phyloP scores from a whole-genome alignment of 257 asterid species.

The Striga asiatica region DNA sequence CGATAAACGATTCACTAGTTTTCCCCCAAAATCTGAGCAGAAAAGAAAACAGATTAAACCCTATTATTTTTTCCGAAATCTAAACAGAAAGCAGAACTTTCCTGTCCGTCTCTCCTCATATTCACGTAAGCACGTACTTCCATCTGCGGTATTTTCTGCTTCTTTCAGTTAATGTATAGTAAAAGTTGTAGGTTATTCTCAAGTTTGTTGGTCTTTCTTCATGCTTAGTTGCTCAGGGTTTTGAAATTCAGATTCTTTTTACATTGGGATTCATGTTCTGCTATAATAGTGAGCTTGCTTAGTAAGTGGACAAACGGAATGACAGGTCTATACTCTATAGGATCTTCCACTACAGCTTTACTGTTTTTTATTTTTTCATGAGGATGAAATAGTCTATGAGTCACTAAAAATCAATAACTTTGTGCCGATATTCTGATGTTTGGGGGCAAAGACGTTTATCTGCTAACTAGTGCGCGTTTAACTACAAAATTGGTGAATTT shows the following conservation, averaged over 20 bases:
- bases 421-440: too few species aligned
- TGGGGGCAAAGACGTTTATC: too few species aligned
- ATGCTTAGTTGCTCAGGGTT: background rate
- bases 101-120: background rate
- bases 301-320: background rate
- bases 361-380: too few species aligned
- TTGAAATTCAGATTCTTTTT: background rate
- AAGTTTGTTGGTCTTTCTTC: background rate
- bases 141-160: background rate
- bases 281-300: background rate
- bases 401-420: too few species aligned
- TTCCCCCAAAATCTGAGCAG: background rate
- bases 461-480: too few species aligned
- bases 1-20: too few species aligned
- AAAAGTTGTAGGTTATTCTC: background rate
- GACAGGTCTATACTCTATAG: too few species aligned
- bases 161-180: background rate
- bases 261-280: background rate
- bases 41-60: slow-evolving; percentile 17
- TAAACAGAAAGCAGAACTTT: background rate
- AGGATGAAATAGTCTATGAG: too few species aligned
- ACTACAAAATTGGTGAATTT: too few species aligned
- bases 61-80: slow-evolving; percentile 13
- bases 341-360: too few species aligned
- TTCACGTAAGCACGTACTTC: slow-evolving; percentile 5